Conservation (phyloP, 2,329 filamentous ascomycete species). For the Fusarium chlamydosporum region DNA sequence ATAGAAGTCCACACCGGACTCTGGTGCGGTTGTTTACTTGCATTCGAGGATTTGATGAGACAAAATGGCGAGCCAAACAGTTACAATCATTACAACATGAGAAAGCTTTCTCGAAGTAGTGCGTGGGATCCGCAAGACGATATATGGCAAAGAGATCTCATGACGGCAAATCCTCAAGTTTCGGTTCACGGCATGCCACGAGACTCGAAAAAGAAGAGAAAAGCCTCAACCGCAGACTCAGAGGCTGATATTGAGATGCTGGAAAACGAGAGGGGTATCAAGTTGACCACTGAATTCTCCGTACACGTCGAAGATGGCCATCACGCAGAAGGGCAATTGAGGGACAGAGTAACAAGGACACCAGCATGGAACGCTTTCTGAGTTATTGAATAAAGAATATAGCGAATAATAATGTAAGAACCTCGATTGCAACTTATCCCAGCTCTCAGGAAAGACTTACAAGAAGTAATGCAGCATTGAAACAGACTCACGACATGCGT, state of each 20-base stretch:
- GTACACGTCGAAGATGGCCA: constrained; percentile 42
- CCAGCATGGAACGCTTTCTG: constrained; percentile 41
- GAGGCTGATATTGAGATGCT: constrained; percentile 34
- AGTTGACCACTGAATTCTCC: constrained; percentile 43
- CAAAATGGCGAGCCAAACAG: constrained; percentile 21
- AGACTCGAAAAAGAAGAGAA: constrained; percentile 11
- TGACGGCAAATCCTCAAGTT: constrained; percentile 32
- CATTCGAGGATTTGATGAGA: constrained; percentile 58
- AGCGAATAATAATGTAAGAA: background rate
- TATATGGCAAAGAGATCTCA: constrained; percentile 31
- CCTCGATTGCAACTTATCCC: background rate
- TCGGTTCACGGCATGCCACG: constrained; percentile 14
- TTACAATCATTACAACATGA: constrained; percentile 33
- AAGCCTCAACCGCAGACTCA: constrained; percentile 32
- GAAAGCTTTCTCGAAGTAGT: constrained; percentile 42
- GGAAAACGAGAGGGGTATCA: constrained; percentile 35
- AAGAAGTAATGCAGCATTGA: background rate
- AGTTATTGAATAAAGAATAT: background rate
- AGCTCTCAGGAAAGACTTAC: background rate
- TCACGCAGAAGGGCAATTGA: constrained; percentile 19
- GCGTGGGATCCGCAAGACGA: constrained; percentile 23
- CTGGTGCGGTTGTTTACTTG: constrained; percentile 60
- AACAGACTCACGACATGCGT: background rate
- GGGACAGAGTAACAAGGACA: constrained; percentile 37
- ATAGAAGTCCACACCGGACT: constrained; percentile 60